Evolutionary conservation across 768 basidiomycete genomes (phyloP), one percentile per base, ranked within the genome.

Genomic region (Agrocybe chaxingu): DNA sequence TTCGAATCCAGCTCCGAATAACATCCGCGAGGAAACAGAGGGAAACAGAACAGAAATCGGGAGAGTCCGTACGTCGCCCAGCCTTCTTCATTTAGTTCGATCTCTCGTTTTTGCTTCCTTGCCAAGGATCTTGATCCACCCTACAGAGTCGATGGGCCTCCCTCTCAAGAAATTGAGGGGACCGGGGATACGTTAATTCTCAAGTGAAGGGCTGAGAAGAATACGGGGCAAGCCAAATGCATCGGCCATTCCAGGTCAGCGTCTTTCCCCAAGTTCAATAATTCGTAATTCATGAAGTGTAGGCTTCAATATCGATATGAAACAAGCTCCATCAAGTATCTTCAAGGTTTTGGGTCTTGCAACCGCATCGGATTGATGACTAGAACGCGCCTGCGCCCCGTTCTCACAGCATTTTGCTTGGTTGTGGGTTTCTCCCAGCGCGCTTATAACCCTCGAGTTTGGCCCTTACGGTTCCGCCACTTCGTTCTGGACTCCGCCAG

Each of bases 191-290:
- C 24, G 24, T 24, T 5, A 24, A 24, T 5, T 24, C 24, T 24
- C 24, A 47, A 24, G 18, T 42, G 31, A 18, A 42, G 32, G 39
- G 48, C 32, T 40, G 12, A 24, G 18, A 29, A 32, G 13, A 40
- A 38, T 13, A 36, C 46, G 29, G 36, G 40, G 18, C 45, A 8
- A 19, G 12, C 7, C 35, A 16, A 16, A 38, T 19, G 37, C 31
- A 47, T 10, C 12, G 13, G 34, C 36, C 32, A 7, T 34, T 31
- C 34, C 31, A 46, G 8, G 45, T 46, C 11, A 30, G 30, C 38
- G 35, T n/a, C n/a, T 49, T 54, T 54, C 54, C 16, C 50, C 54
- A 55, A 55, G 54, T 46, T 48, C 40, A 55, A 51, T 51, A 12
- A 40, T 44, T 30, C 41, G 24, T 44, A 24, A 8, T 7, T 32